Evolutionary conservation across 148 eudicot genomes (phyloP).

Genomic region (Rhododendron vialii): DNA sequence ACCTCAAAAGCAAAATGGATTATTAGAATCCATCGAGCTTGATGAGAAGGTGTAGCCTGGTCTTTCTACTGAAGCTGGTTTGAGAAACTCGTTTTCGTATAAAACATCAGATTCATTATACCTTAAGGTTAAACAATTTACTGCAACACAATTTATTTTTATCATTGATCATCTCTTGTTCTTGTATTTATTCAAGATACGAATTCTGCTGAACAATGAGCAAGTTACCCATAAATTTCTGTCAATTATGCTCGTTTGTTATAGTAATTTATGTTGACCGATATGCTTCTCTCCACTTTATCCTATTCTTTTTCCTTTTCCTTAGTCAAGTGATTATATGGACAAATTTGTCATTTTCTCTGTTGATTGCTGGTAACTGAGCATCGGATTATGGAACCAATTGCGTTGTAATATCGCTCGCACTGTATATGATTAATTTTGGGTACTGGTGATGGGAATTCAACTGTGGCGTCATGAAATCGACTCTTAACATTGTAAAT

Average conservation of each 20-base stretch:
- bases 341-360: background rate
- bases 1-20: conserved; percentile 13
- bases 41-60: conserved; percentile 17
- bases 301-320: background rate
- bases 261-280: background rate
- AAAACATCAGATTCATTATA: background rate
- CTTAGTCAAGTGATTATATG: background rate
- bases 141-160: background rate
- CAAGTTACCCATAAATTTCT: conserved; percentile 1
- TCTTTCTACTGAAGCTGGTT: background rate
- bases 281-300: background rate
- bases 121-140: conserved; percentile 4
- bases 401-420: background rate
- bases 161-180: background rate
- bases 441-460: background rate
- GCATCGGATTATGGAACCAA: background rate
- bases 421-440: background rate
- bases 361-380: background rate
- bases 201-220: conserved; percentile 3
- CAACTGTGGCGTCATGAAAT: background rate
- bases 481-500: background rate
- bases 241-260: background rate
- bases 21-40: conserved; percentile 13
- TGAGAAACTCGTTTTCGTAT: background rate
- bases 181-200: background rate